Percentiles rank a stretch among this genome's conserved stretches.
Evolutionary conservation across 129 eudicot species (phyloP).

Genomic region (Oenanthe sinensis): DNA sequence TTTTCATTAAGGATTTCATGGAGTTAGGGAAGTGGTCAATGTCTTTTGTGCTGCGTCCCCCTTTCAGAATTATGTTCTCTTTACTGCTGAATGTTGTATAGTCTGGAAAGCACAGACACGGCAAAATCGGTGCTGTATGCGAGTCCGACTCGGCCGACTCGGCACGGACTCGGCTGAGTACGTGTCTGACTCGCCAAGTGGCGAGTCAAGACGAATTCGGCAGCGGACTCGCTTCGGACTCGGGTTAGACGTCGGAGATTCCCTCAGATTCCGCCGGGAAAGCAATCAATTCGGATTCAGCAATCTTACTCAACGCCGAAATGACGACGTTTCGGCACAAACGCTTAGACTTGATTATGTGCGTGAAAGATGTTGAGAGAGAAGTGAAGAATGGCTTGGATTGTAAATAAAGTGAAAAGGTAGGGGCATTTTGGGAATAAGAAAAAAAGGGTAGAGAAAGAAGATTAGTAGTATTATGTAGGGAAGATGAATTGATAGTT

Average conservation of each 20-base stretch:
- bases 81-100: too few relatives aligned
- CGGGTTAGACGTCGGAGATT: conserved; percentile 11
- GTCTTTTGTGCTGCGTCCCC: too few relatives aligned
- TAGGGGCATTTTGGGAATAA: conserved; percentile 31
- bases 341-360: conserved; percentile 15
- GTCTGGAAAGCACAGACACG: too few relatives aligned
- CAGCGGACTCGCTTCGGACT: too few relatives aligned
- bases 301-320: conserved; percentile 54
- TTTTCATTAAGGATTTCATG: too few relatives aligned
- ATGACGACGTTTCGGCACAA: conserved; percentile 31
- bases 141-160: too few relatives aligned
- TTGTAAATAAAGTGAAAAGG: conserved; percentile 28
- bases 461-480: background rate
- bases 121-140: too few relatives aligned
- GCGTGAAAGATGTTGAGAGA: conserved; percentile 21
- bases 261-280: conserved; percentile 36
- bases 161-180: too few relatives aligned
- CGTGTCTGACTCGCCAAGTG: too few relatives aligned
- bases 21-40: too few relatives aligned
- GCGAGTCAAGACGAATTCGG: too few relatives aligned
- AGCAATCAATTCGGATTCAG: conserved; percentile 41
- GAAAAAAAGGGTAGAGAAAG: conserved; percentile 7
- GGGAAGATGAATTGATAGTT: background rate
- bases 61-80: too few relatives aligned
- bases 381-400: conserved; percentile 23